These are phyloP conservation scores for Calocybe gambosa DNA, from an alignment of 1,284 basidiomycete genomes.

Conservation along the genomic window DNA sequence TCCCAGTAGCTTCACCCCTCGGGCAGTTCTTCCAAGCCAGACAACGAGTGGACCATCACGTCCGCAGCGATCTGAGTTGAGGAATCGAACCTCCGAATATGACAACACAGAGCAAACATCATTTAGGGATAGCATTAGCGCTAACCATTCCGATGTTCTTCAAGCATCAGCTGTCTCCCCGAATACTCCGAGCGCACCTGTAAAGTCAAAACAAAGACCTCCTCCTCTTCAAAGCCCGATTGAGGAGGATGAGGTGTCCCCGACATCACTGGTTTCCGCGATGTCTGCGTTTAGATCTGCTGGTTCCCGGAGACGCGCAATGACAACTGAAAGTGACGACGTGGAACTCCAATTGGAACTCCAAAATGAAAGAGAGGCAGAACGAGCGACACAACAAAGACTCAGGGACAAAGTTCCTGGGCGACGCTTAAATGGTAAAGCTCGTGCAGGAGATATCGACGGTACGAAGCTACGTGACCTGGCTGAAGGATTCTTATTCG, in stretches of 20 bases:
- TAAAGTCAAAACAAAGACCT: conserved; percentile 24
- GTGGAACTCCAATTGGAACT: conserved; percentile 46
- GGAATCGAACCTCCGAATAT: conserved; percentile 40
- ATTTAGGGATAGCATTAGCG: conserved; percentile 35
- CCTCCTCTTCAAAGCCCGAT: conserved; percentile 30
- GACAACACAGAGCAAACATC: conserved; percentile 35
- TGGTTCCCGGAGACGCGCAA: conserved; percentile 49
- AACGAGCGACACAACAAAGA: conserved; percentile 54
- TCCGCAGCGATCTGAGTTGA: conserved; percentile 51
- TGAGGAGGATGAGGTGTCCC: conserved; percentile 35
- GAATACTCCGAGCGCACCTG: conserved; percentile 17
- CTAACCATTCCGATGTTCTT: conserved; percentile 25
- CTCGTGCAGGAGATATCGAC: conserved; percentile 68
- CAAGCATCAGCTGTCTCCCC: conserved; percentile 20
- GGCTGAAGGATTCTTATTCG: conserved; percentile 3
- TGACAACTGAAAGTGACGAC: conserved; percentile 46
- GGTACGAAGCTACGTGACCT: conserved; percentile 38
- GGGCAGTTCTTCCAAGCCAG: conserved; percentile 27
- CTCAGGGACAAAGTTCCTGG: conserved; percentile 63
- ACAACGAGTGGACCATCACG: conserved; percentile 44
- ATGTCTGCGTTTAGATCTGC: conserved; percentile 65
- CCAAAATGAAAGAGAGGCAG: conserved; percentile 51
- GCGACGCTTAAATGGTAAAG: conserved; percentile 43
- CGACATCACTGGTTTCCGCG: conserved; percentile 44
- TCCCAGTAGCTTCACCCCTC: conserved; percentile 34